phyloP scores from a whole-genome alignment of 2,329 filamentous ascomycete genomes.

The Fusarium phyllophilum region DNA sequence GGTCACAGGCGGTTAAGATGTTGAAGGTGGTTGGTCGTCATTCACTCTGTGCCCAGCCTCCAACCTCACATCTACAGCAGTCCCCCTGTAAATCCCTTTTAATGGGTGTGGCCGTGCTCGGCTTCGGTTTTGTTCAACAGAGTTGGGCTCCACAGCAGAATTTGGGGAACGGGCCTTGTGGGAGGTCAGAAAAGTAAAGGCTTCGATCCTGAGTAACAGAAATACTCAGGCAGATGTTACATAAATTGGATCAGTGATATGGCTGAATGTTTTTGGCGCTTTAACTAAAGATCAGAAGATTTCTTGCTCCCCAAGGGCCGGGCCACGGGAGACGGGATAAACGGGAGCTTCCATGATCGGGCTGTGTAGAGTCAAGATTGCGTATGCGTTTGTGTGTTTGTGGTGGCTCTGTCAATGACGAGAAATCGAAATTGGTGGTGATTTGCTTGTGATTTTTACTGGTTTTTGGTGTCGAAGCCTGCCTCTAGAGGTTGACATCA shows the following conservation, averaged over 20 bases:
- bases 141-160: constrained; percentile 15
- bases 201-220: background rate
- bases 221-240: background rate
- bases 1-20: constrained; percentile 30
- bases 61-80: constrained; percentile 8
- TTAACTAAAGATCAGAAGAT: background rate
- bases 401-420: constrained; percentile 16
- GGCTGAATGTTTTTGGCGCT: background rate
- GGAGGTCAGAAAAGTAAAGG: background rate
- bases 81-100: constrained; percentile 25
- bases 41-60: constrained; percentile 10
- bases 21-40: constrained; percentile 31
- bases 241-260: no score
- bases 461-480: background rate
- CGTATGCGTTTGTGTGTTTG: constrained; percentile 4
- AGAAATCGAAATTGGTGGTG: background rate
- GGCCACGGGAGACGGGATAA: constrained; percentile 4
- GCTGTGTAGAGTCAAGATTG: constrained; percentile 26
- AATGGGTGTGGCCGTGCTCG: constrained; percentile 5
- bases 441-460: background rate
- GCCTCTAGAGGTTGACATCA: constrained; percentile 17
- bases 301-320: background rate
- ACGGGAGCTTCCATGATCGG: constrained; percentile 25
- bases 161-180: constrained; percentile 10
- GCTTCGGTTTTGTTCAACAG: constrained; percentile 16